Evolutionary conservation across 129 eudicot species (phyloP).

Genomic region (Arctium lappa): DNA sequence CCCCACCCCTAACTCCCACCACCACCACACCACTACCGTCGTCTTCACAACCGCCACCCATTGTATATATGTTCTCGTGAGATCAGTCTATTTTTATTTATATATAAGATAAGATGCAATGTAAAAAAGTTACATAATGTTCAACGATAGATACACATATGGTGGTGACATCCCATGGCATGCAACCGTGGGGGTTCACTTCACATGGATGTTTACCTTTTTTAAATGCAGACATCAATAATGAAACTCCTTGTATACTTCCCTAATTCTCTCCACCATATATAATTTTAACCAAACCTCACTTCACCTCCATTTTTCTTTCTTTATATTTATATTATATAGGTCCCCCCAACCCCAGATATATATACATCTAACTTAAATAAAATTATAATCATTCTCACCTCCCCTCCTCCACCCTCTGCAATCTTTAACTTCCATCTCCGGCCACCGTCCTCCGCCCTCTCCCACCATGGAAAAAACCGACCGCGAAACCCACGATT

Average conservation of each 20-base stretch:
- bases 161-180: conserved; percentile 1
- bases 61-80: too few species aligned
- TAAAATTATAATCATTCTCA: background rate
- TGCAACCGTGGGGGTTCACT: background rate
- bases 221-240: conserved; percentile 18
- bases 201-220: conserved; percentile 1
- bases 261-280: conserved; percentile 3
- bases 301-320: background rate
- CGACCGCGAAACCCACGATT: conserved; percentile 71
- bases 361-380: background rate
- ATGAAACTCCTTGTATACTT: conserved; percentile 9
- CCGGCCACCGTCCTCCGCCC: background rate
- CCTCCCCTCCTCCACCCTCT: background rate
- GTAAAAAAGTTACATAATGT: too few species aligned
- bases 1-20: too few species aligned
- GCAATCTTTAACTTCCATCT: background rate
- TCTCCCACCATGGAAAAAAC: conserved; percentile 48
- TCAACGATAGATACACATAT: background rate
- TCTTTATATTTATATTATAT: conserved; percentile 19
- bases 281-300: background rate
- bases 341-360: conserved; percentile 31
- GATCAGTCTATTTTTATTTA: too few species aligned
- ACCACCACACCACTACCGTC: too few species aligned
- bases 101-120: too few species aligned
- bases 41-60: too few species aligned